phyloP scores from a whole-genome alignment of 192 early-diverging fungal genomes.

The Coemansia sp. region DNA sequence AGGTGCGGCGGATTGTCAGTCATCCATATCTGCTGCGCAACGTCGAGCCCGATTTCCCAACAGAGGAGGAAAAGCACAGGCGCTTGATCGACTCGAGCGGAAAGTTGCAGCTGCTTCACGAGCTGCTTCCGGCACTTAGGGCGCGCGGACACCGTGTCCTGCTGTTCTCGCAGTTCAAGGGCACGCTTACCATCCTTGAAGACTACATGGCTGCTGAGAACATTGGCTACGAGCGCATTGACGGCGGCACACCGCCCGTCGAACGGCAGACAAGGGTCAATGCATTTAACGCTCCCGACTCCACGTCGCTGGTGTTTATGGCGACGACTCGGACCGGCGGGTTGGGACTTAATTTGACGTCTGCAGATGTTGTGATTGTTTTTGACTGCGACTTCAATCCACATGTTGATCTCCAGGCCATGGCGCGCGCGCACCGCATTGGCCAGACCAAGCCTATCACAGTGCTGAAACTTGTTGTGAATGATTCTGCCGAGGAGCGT shows the following conservation, averaged over 20 bases:
- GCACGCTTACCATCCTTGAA: constrained; percentile 85
- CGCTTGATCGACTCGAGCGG: constrained; percentile 85
- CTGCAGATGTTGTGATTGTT: constrained; percentile 95
- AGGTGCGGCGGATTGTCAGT: constrained; percentile 92
- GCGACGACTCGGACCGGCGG: constrained; percentile 93
- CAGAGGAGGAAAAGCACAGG: constrained; percentile 68
- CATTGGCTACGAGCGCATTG: constrained; percentile 79
- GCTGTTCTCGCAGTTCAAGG: constrained; percentile 96
- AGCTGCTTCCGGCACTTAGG: constrained; percentile 81
- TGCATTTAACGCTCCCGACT: constrained; percentile 87
- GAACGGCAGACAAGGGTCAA: constrained; percentile 85
- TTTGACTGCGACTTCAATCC: constrained; percentile 93
- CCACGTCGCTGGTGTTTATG: constrained; percentile 86
- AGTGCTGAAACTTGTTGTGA: constrained; percentile 91
- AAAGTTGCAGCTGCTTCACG: constrained; percentile 93
- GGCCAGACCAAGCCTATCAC: constrained; percentile 94
- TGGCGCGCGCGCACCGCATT: constrained; percentile 95
- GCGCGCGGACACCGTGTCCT: constrained; percentile 88
- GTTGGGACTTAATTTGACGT: constrained; percentile 90
- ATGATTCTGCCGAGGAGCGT: constrained; percentile 95
- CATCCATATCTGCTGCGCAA: constrained; percentile 84
- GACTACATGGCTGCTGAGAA: constrained; percentile 82
- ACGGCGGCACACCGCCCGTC: constrained; percentile 79
- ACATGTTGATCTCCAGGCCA: constrained; percentile 93
- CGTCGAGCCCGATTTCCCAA: constrained; percentile 59